Percentiles rank a stretch among this genome's conserved stretches.
Conservation (phyloP, 768 basidiomycete species). For the Gloeopeniophorella convolvens region DNA sequence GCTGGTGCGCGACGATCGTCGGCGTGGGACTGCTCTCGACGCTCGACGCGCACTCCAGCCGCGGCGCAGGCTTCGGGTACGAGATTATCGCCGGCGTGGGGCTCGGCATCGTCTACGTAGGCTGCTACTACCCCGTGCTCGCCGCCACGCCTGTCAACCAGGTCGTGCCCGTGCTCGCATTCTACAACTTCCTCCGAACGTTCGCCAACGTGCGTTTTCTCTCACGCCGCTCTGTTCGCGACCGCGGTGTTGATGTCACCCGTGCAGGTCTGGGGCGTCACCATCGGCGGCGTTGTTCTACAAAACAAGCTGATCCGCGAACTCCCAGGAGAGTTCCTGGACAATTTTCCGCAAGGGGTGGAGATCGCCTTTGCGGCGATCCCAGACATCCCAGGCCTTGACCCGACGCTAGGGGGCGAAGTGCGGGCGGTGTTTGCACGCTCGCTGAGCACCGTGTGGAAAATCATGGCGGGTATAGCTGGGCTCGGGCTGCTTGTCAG, state of each 20-base stretch:
- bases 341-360: conserved; percentile 6
- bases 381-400: conserved; percentile 23
- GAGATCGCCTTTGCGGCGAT: conserved; percentile 28
- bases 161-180: conserved; percentile 40
- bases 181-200: conserved; percentile 34
- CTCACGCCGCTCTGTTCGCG: not conserved
- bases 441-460: conserved; percentile 27
- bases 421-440: conserved; percentile 26
- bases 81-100: conserved; percentile 25
- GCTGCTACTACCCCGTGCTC: conserved; percentile 39
- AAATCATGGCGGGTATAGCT: conserved; percentile 23
- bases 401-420: conserved; percentile 18
- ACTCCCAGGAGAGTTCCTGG: conserved; percentile 24
- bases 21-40: conserved; percentile 33
- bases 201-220: conserved; percentile 30
- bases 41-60: conserved; percentile 23
- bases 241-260: not conserved
- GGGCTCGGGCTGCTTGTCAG: conserved; percentile 25
- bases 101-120: conserved; percentile 22
- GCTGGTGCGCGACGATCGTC: conserved; percentile 29
- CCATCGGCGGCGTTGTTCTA: conserved; percentile 30
- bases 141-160: conserved; percentile 36
- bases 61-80: conserved; percentile 24
- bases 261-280: conserved; percentile 28
- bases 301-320: conserved; percentile 29